Evolutionary conservation across 257 asterid genomes (phyloP).

Genomic region (Penstemon barbatus): DNA sequence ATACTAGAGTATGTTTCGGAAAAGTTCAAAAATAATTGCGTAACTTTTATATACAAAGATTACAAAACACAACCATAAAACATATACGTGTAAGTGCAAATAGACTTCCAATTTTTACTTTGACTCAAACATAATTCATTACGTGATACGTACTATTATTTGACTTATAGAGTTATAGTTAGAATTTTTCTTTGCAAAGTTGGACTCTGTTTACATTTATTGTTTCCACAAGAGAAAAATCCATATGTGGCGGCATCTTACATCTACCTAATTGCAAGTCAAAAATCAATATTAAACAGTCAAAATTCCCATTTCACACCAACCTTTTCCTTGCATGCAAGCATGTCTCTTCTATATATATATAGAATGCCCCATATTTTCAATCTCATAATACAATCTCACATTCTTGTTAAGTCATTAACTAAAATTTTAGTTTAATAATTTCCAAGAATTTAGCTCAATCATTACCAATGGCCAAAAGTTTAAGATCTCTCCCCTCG

Average conservation of each 20-base stretch:
- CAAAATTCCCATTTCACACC: not conserved
- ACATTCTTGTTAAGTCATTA: not conserved
- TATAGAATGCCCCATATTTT: not conserved
- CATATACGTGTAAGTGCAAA: too few species aligned
- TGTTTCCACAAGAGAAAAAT: not conserved
- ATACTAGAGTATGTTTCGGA: too few species aligned
- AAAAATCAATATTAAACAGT: slow-evolving; percentile 4
- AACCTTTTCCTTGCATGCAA: slow-evolving; percentile 9
- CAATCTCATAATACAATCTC: not conserved
- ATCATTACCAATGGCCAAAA: not conserved
- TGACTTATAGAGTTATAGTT: too few species aligned
- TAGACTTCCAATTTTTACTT: too few species aligned
- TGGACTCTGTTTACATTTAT: too few species aligned
- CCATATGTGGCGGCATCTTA: slow-evolving; percentile 21
- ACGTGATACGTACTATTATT: too few species aligned
- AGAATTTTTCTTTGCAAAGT: too few species aligned
- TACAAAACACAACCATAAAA: too few species aligned
- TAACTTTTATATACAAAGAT: too few species aligned
- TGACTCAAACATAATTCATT: too few species aligned
- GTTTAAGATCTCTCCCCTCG: not conserved
- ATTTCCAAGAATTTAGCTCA: not conserved
- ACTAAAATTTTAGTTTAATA: not conserved
- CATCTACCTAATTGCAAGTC: not conserved
- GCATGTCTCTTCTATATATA: slow-evolving; percentile 30
- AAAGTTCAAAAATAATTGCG: too few species aligned